Conservation (phyloP, 192 early-diverging fungal species). For the Backusella mclennaniae region DNA sequence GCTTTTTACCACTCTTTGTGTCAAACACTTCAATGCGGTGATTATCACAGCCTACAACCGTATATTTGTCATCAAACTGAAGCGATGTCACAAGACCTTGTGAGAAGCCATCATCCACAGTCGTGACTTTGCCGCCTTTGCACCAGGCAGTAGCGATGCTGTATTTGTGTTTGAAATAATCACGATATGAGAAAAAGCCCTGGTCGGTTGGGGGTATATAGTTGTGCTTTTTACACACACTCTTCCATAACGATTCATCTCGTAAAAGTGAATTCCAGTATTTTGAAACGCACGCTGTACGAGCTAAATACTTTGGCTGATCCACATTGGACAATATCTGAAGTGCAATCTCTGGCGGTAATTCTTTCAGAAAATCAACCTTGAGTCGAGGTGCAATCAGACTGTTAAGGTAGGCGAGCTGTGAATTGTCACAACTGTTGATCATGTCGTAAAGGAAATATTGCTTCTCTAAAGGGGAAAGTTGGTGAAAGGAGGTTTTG, state of each 20-base stretch:
- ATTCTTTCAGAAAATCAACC: slow-evolving; percentile 84
- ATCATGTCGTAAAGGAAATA: slow-evolving; percentile 45
- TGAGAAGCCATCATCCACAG: slow-evolving; percentile 20
- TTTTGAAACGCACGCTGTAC: slow-evolving; percentile 67
- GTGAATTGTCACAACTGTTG: slow-evolving; percentile 44
- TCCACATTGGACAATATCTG: slow-evolving; percentile 88
- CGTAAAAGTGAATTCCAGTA: slow-evolving; percentile 55
- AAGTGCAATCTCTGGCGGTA: slow-evolving; percentile 76
- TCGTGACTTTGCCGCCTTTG: slow-evolving; percentile 42
- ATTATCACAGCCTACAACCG: slow-evolving; percentile 94
- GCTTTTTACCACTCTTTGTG: slow-evolving; percentile 66
- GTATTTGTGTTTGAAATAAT: slow-evolving; percentile 55
- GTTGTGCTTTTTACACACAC: slow-evolving; percentile 35
- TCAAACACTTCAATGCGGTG: slow-evolving; percentile 93
- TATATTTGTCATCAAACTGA: slow-evolving; percentile 92
- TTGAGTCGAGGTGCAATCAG: slow-evolving; percentile 66
- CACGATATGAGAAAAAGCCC: slow-evolving; percentile 37
- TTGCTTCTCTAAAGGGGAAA: slow-evolving; percentile 35
- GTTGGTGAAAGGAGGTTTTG: slow-evolving; percentile 34
- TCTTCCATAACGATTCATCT: slow-evolving; percentile 46
- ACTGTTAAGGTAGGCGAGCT: slow-evolving; percentile 47
- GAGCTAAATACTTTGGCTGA: slow-evolving; percentile 68
- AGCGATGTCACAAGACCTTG: slow-evolving; percentile 87
- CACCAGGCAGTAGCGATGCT: slow-evolving; percentile 54
- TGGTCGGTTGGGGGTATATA: slow-evolving; percentile 11